Percentiles rank a stretch among this genome's conserved stretches.
These are phyloP conservation scores for Arabidopsis lyrata DNA, from an alignment of 441 rosid species.

Conservation along the genomic window DNA sequence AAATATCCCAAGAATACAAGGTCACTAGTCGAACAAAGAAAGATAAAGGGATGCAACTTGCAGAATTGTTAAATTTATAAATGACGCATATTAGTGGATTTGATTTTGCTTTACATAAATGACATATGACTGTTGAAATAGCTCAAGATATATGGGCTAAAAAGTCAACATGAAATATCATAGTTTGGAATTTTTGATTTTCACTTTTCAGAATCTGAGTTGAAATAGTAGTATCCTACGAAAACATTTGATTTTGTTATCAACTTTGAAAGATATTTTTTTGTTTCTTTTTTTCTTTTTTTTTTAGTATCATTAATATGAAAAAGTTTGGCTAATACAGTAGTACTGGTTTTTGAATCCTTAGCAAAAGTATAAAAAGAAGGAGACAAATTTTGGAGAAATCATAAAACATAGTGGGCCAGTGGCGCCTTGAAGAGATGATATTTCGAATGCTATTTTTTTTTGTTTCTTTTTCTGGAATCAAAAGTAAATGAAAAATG, in stretches of 20 bases:
- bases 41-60: slow-evolving; percentile 30
- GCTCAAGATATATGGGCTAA: neutral
- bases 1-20: slow-evolving; percentile 14
- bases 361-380: too few relatives aligned
- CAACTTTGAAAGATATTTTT: neutral
- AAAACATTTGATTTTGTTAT: neutral
- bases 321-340: too few relatives aligned
- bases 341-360: too few relatives aligned
- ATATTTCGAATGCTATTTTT: too few relatives aligned
- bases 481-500: neutral
- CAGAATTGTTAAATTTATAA: slow-evolving; percentile 1
- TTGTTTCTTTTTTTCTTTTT: neutral
- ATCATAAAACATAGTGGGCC: too few relatives aligned
- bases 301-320: too few relatives aligned
- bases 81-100: slow-evolving; percentile 5
- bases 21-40: slow-evolving; percentile 11
- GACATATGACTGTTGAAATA: too few relatives aligned
- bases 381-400: too few relatives aligned
- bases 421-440: too few relatives aligned
- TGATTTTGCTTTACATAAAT: neutral
- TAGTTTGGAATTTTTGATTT: slow-evolving; percentile 5
- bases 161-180: slow-evolving; percentile 33
- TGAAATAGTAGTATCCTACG: slow-evolving; percentile 19
- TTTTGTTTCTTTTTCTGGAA: neutral
- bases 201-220: neutral